Conservation (phyloP, 2,329 filamentous ascomycete genomes). For the Aureobasidium vineae region DNA sequence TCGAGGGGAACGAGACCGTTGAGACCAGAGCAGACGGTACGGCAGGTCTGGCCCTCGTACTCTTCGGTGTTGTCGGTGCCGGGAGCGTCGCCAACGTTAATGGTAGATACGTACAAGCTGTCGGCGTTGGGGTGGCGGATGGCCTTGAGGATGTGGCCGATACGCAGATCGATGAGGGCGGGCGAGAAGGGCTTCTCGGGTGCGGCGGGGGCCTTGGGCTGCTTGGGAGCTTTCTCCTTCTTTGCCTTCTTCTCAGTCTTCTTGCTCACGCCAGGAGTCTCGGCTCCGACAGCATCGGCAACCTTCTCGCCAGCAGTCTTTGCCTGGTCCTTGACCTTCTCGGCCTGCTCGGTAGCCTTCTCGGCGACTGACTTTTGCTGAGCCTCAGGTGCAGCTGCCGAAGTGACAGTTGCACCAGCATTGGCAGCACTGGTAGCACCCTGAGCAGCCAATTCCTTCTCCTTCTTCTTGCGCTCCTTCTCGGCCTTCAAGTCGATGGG, state of each 20-base stretch:
- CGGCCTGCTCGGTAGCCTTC: slow-evolving; percentile 45
- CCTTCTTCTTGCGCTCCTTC: slow-evolving; percentile 95
- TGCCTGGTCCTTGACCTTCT: slow-evolving; percentile 49
- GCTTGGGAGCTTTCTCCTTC: slow-evolving; percentile 84
- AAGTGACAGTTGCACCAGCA: slow-evolving; percentile 45
- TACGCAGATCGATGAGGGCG: slow-evolving; percentile 85
- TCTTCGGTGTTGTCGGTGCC: slow-evolving; percentile 86
- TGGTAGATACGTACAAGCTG: slow-evolving; percentile 91
- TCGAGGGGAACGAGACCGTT: slow-evolving; percentile 89
- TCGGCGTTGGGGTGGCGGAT: slow-evolving; percentile 96
- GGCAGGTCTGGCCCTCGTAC: slow-evolving; percentile 85
- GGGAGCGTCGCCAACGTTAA: slow-evolving; percentile 85
- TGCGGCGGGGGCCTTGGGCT: slow-evolving; percentile 57
- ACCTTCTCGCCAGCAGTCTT: slow-evolving; percentile 54
- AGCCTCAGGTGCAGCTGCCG: slow-evolving; percentile 44
- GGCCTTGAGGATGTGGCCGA: slow-evolving; percentile 96
- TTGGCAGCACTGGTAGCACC: slow-evolving; percentile 56
- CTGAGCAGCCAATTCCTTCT: slow-evolving; percentile 66
- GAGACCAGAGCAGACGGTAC: slow-evolving; percentile 94
- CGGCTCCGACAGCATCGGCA: slow-evolving; percentile 46
- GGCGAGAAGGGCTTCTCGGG: slow-evolving; percentile 76
- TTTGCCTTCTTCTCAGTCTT: slow-evolving; percentile 62
- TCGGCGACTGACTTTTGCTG: slow-evolving; percentile 47
- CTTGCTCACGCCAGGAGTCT: slow-evolving; percentile 43
- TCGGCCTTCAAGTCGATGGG: slow-evolving; percentile 88